Percentiles rank a stretch among this genome's conserved stretches.
Evolutionary conservation across 148 eudicot species (phyloP).

Genomic region (Cornus kousa): DNA sequence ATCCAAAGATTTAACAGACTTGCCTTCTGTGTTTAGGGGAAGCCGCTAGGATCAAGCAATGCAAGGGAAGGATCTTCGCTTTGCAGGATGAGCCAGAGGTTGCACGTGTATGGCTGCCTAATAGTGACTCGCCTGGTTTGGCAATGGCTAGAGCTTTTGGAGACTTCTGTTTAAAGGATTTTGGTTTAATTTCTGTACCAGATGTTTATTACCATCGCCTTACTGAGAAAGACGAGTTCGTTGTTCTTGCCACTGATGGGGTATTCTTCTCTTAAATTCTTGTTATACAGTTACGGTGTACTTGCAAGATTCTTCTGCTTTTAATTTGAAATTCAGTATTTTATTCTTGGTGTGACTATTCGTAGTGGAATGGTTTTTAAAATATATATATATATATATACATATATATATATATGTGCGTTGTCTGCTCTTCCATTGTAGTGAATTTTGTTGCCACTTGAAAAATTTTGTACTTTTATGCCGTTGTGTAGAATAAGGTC

Average conservation of each 20-base stretch:
- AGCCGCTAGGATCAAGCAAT: conserved; percentile 64
- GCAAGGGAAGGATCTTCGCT: conserved; percentile 81
- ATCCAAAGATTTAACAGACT: not conserved
- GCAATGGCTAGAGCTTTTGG: conserved; percentile 97
- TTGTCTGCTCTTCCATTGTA: not conserved
- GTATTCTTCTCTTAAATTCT: conserved; percentile 36
- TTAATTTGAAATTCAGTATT: not conserved
- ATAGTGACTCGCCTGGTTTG: conserved; percentile 68
- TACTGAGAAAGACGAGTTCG: conserved; percentile 55
- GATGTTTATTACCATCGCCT: conserved; percentile 62
- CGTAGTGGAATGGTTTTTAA: not conserved
- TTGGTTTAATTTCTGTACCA: conserved; percentile 78
- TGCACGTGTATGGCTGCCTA: conserved; percentile 82
- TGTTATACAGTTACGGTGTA: not conserved
- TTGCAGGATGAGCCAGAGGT: conserved; percentile 77
- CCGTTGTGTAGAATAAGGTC: not conserved
- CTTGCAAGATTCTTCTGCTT: not conserved
- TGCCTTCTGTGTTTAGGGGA: conserved; percentile 45
- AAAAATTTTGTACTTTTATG: not conserved
- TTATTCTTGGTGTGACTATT: not conserved
- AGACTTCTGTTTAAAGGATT: conserved; percentile 76
- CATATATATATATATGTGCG: not conserved
- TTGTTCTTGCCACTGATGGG: conserved; percentile 89
- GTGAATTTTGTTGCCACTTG: not conserved
- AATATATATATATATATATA: not conserved